These are phyloP conservation scores for Musa itinerans DNA, from an alignment of 176 grass and related monocot species.

Conservation along the genomic window DNA sequence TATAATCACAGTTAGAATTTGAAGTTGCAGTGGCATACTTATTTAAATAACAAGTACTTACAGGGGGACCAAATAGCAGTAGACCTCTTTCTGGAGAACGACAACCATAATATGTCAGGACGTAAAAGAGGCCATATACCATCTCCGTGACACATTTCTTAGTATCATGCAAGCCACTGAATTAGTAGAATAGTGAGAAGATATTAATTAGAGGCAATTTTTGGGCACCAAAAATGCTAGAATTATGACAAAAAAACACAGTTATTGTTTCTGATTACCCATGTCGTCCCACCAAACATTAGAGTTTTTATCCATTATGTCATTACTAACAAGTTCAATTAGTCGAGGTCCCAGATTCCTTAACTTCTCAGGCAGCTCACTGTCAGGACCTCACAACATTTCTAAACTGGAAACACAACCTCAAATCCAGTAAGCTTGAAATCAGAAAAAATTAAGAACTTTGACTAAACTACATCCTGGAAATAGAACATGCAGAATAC, in stretches of 20 bases:
- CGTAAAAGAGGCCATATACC: conserved; percentile 89
- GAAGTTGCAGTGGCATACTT: neutral
- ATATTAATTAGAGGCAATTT: neutral
- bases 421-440: neutral
- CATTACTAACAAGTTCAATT: conserved; percentile 92
- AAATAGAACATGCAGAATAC: conserved; percentile 9
- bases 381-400: conserved; percentile 79
- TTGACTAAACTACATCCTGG: neutral
- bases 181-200: conserved; percentile 17
- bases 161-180: conserved; percentile 86
- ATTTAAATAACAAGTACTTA: conserved; percentile 29
- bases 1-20: conserved; percentile 5
- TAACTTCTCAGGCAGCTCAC: conserved; percentile 86
- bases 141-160: conserved; percentile 99
- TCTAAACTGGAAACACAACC: conserved; percentile 48
- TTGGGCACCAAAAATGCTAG: neutral
- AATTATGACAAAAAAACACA: too few species aligned
- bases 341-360: conserved; percentile 85
- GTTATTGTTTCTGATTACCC: conserved; percentile 33
- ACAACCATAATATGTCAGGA: conserved; percentile 91
- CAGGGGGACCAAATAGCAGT: conserved; percentile 93
- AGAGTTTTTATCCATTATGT: conserved; percentile 98
- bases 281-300: conserved; percentile 89
- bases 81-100: conserved; percentile 87
- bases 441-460: neutral